These are phyloP conservation scores for Podila epigama DNA, from an alignment of 192 early-diverging fungal genomes.

Conservation along the genomic window DNA sequence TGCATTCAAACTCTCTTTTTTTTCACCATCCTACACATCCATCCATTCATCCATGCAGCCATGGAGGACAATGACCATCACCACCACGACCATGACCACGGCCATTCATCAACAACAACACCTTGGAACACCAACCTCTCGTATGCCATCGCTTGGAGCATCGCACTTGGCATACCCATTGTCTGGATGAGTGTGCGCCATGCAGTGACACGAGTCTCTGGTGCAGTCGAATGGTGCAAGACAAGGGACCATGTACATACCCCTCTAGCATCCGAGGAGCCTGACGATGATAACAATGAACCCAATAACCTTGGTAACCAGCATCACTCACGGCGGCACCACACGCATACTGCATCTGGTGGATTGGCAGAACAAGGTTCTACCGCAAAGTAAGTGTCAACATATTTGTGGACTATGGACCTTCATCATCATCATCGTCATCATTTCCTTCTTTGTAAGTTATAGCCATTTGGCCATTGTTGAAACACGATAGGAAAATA, in stretches of 20 bases:
- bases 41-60: neutral
- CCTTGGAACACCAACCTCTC: constrained; percentile 36
- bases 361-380: neutral
- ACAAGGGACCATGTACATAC: neutral
- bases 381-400: neutral
- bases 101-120: constrained; percentile 9
- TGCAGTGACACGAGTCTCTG: neutral
- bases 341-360: neutral
- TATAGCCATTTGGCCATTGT: no score
- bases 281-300: neutral
- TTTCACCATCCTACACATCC: neutral
- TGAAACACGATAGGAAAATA: no score
- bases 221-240: neutral
- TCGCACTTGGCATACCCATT: constrained; percentile 16
- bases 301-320: no score
- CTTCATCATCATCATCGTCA: no score
- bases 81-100: neutral
- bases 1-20: neutral
- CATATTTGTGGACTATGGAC: neutral
- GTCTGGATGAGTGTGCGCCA: constrained; percentile 15
- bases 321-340: neutral
- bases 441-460: no score
- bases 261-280: neutral
- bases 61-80: no score
- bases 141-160: constrained; percentile 33